Conservation (phyloP, 495 filamentous ascomycete species). For the Aspergillus incahuasiensis region DNA sequence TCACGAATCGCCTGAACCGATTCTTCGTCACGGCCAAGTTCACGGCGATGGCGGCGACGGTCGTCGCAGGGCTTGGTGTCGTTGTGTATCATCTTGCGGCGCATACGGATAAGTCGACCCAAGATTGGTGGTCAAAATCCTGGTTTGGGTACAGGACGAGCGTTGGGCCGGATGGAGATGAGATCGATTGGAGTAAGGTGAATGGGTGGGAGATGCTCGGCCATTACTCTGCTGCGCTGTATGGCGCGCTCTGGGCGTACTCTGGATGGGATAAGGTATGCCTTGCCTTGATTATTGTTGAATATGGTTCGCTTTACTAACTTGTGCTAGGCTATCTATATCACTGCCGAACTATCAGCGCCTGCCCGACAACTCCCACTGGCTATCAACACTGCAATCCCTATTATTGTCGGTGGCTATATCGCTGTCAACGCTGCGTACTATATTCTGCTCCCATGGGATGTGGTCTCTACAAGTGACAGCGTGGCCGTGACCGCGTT, state of each 20-base stretch:
- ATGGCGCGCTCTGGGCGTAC: constrained; percentile 21
- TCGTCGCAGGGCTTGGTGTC: constrained; percentile 12
- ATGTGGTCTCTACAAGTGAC: constrained; percentile 17
- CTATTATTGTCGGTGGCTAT: constrained; percentile 16
- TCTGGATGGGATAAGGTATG: constrained; percentile 22
- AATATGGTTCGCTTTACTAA: no score
- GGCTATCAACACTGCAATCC: constrained; percentile 19
- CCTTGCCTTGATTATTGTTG: background rate
- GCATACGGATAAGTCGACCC: background rate
- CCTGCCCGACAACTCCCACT: constrained; percentile 19
- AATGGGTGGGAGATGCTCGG: constrained; percentile 18
- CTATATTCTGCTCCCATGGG: constrained; percentile 21
- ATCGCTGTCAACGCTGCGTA: constrained; percentile 19
- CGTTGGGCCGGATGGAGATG: constrained; percentile 14
- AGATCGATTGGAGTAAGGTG: constrained; percentile 16
- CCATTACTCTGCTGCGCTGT: constrained; percentile 20
- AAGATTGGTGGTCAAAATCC: constrained; percentile 14
- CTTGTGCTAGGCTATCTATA: constrained; percentile 15
- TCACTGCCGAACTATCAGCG: constrained; percentile 18
- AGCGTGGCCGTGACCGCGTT: constrained; percentile 23
- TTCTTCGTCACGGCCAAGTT: constrained; percentile 23
- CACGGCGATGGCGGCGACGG: constrained; percentile 9
- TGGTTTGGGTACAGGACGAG: constrained; percentile 17
- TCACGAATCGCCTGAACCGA: constrained; percentile 15
- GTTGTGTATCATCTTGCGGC: constrained; percentile 6